Conservation (phyloP, 2,329 filamentous ascomycete species). For the Penicillium sp. region DNA sequence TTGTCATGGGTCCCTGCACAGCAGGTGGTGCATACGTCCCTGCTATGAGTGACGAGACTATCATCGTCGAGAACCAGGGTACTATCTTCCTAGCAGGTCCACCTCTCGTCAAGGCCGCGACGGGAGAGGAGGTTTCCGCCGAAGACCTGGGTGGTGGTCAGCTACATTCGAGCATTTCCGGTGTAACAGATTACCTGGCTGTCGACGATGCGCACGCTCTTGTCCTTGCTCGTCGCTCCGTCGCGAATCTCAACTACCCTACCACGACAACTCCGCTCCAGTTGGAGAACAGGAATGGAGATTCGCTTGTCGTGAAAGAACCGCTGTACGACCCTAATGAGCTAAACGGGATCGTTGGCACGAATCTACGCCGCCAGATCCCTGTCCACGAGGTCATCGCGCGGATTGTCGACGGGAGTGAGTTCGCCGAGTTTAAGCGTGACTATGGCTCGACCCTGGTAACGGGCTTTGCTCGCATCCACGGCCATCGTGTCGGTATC, state of each 20-base stretch:
- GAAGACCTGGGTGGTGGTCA: constrained; percentile 89
- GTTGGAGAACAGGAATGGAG: constrained; percentile 19
- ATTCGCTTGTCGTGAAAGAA: constrained; percentile 58
- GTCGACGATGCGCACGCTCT: constrained; percentile 92
- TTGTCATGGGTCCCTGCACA: constrained; percentile 97
- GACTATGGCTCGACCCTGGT: constrained; percentile 86
- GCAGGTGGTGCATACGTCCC: constrained; percentile 95
- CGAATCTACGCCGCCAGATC: constrained; percentile 82
- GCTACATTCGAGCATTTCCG: constrained; percentile 85
- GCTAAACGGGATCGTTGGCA: constrained; percentile 83
- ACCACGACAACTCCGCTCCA: constrained; percentile 41
- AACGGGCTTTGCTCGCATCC: constrained; percentile 86
- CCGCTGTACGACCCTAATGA: constrained; percentile 79
- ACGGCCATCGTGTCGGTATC: constrained; percentile 88
- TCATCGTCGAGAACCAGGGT: constrained; percentile 94
- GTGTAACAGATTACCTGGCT: constrained; percentile 92
- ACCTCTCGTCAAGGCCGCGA: constrained; percentile 92
- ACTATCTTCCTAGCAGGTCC: constrained; percentile 96
- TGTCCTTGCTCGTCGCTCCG: constrained; percentile 76
- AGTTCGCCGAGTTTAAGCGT: constrained; percentile 92
- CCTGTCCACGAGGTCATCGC: constrained; percentile 89
- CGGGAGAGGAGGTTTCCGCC: constrained; percentile 84
- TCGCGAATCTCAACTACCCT: constrained; percentile 90
- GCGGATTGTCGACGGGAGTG: constrained; percentile 84
- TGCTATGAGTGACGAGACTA: constrained; percentile 95